Conservation (phyloP, 257 asterid species). For the Mentha longifolia region DNA sequence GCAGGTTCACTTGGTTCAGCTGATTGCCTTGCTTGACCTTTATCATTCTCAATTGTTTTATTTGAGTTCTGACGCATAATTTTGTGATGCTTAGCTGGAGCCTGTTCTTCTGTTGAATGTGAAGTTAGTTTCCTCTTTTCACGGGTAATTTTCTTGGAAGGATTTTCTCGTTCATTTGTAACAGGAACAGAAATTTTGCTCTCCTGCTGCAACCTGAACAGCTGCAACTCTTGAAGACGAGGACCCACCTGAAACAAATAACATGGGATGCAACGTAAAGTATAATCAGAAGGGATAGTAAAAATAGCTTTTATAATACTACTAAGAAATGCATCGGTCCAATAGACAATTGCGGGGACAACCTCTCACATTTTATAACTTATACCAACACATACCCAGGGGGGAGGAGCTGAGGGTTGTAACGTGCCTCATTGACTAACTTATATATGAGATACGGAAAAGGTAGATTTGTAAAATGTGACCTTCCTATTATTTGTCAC, state of each 20-base stretch:
- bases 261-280: slow-evolving; percentile 7
- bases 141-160: slow-evolving; percentile 50
- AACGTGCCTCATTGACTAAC: neutral
- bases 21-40: slow-evolving; percentile 42
- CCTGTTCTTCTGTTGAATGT: slow-evolving; percentile 50
- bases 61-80: slow-evolving; percentile 46
- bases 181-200: slow-evolving; percentile 50
- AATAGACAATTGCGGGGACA: neutral
- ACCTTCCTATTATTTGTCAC: slow-evolving; percentile 14
- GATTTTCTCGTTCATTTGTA: slow-evolving; percentile 52
- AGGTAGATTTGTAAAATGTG: neutral
- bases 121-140: slow-evolving; percentile 82
- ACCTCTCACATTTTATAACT: neutral
- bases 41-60: slow-evolving; percentile 43
- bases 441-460: neutral
- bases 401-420: neutral
- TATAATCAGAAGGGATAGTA: slow-evolving; percentile 7
- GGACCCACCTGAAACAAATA: slow-evolving; percentile 76
- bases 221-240: slow-evolving; percentile 88
- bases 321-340: neutral
- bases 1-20: slow-evolving; percentile 49
- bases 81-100: slow-evolving; percentile 75
- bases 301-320: too few relatives aligned
- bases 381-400: neutral
- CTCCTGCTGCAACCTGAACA: slow-evolving; percentile 77